A percentile compares a stretch with the other conserved stretches of the same genome.
phyloP scores from a whole-genome alignment of 108 stramenopile species.

The Discostella pseudostelligera region DNA sequence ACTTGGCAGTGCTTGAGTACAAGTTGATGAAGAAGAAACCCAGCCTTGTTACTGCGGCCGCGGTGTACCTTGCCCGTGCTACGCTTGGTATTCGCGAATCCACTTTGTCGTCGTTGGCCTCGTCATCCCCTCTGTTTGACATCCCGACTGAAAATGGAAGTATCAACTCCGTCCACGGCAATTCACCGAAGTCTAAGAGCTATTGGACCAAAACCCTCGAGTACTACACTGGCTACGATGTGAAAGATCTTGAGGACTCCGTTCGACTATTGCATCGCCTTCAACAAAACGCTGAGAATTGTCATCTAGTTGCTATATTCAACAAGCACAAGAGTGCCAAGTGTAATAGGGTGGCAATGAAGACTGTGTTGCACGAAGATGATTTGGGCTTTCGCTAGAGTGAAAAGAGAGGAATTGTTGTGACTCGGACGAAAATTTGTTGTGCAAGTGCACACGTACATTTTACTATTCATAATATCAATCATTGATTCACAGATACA shows the following conservation, averaged over 20 bases:
- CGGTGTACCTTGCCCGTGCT: constrained; percentile 78
- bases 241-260: constrained; percentile 46
- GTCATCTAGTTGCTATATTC: constrained; percentile 46
- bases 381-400: constrained; percentile 32
- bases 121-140: neutral
- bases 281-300: constrained; percentile 51
- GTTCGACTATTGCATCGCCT: constrained; percentile 56
- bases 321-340: constrained; percentile 49
- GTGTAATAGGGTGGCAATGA: constrained; percentile 51
- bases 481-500: no score
- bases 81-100: constrained; percentile 56
- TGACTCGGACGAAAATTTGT: neutral
- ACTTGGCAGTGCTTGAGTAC: constrained; percentile 69
- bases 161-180: constrained; percentile 4
- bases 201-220: constrained; percentile 66
- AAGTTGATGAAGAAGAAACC: constrained; percentile 53
- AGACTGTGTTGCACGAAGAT: constrained; percentile 32
- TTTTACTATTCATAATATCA: no score
- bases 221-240: constrained; percentile 64
- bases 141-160: no score
- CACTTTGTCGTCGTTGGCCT: neutral
- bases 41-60: constrained; percentile 70
- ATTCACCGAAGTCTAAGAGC: neutral
- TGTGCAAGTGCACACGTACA: no score
- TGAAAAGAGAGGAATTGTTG: neutral